phyloP scores from a whole-genome alignment of 257 asterid genomes.

The Penstemon barbatus region DNA sequence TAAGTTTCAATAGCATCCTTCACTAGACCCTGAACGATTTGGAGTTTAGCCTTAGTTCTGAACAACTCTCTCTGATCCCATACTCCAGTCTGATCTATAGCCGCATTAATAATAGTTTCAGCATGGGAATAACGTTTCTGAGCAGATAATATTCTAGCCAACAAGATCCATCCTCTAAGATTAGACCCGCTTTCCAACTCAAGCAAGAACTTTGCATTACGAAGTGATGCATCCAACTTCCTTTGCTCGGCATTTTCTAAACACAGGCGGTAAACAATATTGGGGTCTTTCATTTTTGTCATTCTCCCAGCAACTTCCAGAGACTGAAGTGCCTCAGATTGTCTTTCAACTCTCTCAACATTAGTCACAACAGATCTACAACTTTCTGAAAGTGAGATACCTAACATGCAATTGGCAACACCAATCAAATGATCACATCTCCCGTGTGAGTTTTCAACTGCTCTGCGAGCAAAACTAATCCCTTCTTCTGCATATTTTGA shows the following conservation, averaged over 20 bases:
- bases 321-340: conserved; percentile 60
- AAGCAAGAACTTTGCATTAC: conserved; percentile 54
- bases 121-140: conserved; percentile 65
- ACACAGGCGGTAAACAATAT: conserved; percentile 56
- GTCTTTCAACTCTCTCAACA: conserved; percentile 49
- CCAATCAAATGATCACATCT: conserved; percentile 56
- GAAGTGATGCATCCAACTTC: conserved; percentile 79
- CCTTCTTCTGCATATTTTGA: conserved; percentile 60
- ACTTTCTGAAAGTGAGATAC: conserved; percentile 62
- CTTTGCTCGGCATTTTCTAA: conserved; percentile 86
- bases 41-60: conserved; percentile 86
- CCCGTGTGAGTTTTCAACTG: conserved; percentile 54
- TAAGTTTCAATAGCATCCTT: conserved; percentile 74
- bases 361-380: conserved; percentile 46
- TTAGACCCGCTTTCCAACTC: conserved; percentile 72
- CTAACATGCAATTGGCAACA: conserved; percentile 61
- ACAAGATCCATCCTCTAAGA: conserved; percentile 64
- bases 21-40: conserved; percentile 62
- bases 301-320: conserved; percentile 67
- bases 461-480: conserved; percentile 55
- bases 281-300: conserved; percentile 57
- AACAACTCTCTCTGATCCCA: conserved; percentile 86
- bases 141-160: conserved; percentile 82
- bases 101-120: conserved; percentile 57
- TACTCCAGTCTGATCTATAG: conserved; percentile 73